A percentile compares a stretch with the other conserved stretches of the same genome.
Conservation (phyloP, 805 yeast species). For the Wickerhamomyces rabaulensis region DNA sequence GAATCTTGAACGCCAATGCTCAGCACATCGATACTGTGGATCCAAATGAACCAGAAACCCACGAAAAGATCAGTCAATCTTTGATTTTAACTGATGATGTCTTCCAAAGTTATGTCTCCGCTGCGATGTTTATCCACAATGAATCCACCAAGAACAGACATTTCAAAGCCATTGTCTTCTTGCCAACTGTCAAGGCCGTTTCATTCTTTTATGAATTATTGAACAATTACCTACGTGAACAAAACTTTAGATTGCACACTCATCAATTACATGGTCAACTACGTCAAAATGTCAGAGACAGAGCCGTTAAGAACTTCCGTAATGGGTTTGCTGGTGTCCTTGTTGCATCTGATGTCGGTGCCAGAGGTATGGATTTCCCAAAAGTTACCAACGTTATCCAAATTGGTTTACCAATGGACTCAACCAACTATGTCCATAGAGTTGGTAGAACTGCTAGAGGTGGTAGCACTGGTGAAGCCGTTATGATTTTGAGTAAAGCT, state of each 20-base stretch:
- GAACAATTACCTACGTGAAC: conserved; percentile 13
- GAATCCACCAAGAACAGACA: conserved; percentile 30
- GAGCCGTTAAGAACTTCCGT: conserved; percentile 50
- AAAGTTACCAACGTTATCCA: conserved; percentile 82
- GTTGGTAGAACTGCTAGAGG: conserved; percentile 97
- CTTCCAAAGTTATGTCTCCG: conserved; percentile 56
- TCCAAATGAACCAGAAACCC: conserved; percentile 68
- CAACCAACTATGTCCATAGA: conserved; percentile 84
- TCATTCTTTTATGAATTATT: conserved; percentile 36
- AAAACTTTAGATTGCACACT: conserved; percentile 25
- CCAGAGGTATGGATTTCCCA: conserved; percentile 95
- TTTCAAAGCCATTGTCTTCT: conserved; percentile 78
- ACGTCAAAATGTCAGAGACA: conserved; percentile 63
- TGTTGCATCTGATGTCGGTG: conserved; percentile 88
- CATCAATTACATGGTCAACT: conserved; percentile 66
- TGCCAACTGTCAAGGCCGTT: conserved; percentile 71
- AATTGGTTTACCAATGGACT: conserved; percentile 67
- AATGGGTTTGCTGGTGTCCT: conserved; percentile 46
- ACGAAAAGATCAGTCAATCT: conserved; percentile 70
- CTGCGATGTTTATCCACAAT: conserved; percentile 43
- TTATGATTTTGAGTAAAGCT: conserved; percentile 47
- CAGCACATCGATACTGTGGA: conserved; percentile 70
- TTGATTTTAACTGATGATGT: conserved; percentile 49
- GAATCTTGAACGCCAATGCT: conserved; percentile 50
- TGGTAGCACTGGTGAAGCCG: conserved; percentile 71